Conservation (phyloP, 2,329 filamentous ascomycete species). For the Mollisia scopiformis region DNA sequence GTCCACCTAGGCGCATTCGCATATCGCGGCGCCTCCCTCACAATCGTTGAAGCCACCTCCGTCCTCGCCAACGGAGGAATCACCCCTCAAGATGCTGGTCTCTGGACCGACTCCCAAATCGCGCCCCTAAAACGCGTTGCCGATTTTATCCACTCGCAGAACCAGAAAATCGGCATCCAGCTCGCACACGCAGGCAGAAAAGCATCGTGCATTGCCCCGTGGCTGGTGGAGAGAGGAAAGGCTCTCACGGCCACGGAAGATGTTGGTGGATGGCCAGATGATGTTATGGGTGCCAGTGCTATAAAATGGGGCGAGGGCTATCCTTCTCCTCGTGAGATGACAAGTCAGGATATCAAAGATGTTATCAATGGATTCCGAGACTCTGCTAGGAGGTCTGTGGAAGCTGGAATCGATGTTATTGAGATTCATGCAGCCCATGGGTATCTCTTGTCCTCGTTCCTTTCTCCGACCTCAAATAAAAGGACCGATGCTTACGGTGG, state of each 20-base stretch:
- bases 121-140: conserved; percentile 39
- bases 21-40: conserved; percentile 37
- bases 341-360: conserved; percentile 40
- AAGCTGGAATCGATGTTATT: conserved; percentile 63
- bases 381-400: conserved; percentile 39
- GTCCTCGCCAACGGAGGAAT: conserved; percentile 39
- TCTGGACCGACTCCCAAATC: conserved; percentile 43
- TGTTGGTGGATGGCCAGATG: conserved; percentile 42
- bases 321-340: conserved; percentile 62
- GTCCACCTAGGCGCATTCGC: conserved; percentile 35
- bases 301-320: conserved; percentile 60
- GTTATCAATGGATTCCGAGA: conserved; percentile 41
- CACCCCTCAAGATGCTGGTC: conserved; percentile 33
- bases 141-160: conserved; percentile 50
- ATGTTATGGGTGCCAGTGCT: conserved; percentile 55
- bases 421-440: conserved; percentile 67
- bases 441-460: conserved; percentile 68
- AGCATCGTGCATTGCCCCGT: conserved; percentile 41
- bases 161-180: conserved; percentile 70
- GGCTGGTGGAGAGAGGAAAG: conserved; percentile 31
- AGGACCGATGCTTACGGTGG: conserved; percentile 69
- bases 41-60: conserved; percentile 39
- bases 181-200: conserved; percentile 65
- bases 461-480: conserved; percentile 60
- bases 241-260: conserved; percentile 34